Conservation (phyloP, 2,329 filamentous ascomycete genomes). For the Fusarium papillatum region DNA sequence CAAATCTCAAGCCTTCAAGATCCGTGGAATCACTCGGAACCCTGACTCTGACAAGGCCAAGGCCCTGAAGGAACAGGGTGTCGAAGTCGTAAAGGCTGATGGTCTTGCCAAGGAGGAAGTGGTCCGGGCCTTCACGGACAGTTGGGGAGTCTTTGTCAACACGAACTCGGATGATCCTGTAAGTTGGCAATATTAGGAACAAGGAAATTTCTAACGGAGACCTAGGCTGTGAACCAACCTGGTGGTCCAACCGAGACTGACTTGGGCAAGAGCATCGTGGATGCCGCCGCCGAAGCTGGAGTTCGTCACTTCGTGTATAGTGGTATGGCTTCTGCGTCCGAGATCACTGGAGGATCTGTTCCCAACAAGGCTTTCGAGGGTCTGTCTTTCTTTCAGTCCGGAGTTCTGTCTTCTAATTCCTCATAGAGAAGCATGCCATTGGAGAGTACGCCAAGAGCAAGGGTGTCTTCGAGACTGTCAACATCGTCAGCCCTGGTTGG, state of each 20-base stretch:
- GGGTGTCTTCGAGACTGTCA: conserved; percentile 50
- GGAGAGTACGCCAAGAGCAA: conserved; percentile 52
- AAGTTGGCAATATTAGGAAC: not conserved
- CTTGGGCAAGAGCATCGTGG: conserved; percentile 51
- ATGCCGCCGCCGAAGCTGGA: conserved; percentile 49
- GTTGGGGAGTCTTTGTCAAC: conserved; percentile 51
- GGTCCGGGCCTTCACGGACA: conserved; percentile 46
- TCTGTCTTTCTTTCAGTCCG: conserved; percentile 24
- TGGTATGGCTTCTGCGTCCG: conserved; percentile 47
- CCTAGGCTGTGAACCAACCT: conserved; percentile 32
- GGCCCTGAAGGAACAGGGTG: conserved; percentile 38
- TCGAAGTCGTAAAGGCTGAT: conserved; percentile 49
- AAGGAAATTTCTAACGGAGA: conserved; percentile 6
- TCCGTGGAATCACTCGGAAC: conserved; percentile 48
- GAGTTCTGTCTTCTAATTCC: not conserved
- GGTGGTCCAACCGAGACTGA: conserved; percentile 49
- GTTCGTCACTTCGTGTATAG: conserved; percentile 54
- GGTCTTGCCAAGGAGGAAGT: conserved; percentile 41
- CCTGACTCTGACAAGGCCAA: conserved; percentile 46
- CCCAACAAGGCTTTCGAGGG: conserved; percentile 50
- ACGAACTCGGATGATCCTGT: conserved; percentile 49
- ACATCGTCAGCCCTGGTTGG: conserved; percentile 54
- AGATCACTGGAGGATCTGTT: conserved; percentile 50
- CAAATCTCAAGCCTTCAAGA: conserved; percentile 40
- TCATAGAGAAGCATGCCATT: conserved; percentile 53